Conservation (phyloP, 768 basidiomycete genomes). For the Russula sp. region DNA sequence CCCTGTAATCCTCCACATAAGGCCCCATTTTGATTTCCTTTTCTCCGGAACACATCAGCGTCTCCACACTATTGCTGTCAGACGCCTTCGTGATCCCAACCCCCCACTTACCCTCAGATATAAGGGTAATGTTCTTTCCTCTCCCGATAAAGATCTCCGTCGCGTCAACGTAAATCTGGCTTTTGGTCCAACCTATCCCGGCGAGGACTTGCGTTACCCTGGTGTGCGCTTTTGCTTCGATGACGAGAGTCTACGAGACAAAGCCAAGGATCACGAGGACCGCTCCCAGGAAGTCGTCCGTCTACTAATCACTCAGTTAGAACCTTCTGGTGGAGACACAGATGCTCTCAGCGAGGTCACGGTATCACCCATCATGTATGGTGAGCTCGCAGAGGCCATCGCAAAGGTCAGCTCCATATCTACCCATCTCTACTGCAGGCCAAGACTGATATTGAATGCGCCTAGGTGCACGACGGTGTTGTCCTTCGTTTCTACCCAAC, state of each 20-base stretch:
- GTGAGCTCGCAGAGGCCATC: constrained; percentile 62
- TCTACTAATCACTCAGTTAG: constrained; percentile 67
- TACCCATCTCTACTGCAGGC: background rate
- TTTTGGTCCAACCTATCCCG: constrained; percentile 81
- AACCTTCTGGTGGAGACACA: constrained; percentile 43
- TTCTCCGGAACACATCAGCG: constrained; percentile 78
- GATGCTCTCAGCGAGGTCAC: constrained; percentile 72
- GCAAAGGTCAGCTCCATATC: constrained; percentile 46
- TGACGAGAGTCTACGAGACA: constrained; percentile 54
- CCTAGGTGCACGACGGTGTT: constrained; percentile 71
- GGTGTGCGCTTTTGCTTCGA: constrained; percentile 83
- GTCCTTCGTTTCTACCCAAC: constrained; percentile 61
- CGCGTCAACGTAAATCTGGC: constrained; percentile 61
- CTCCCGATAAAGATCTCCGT: constrained; percentile 52
- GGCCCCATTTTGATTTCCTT: constrained; percentile 78
- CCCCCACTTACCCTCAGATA: constrained; percentile 67
- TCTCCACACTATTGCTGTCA: constrained; percentile 69
- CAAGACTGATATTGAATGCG: background rate
- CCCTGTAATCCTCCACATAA: constrained; percentile 70
- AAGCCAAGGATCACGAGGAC: constrained; percentile 47
- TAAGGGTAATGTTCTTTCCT: constrained; percentile 57
- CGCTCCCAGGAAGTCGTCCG: constrained; percentile 71
- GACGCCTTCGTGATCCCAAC: constrained; percentile 58
- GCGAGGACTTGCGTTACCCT: constrained; percentile 72
- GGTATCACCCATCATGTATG: constrained; percentile 61